Conservation (phyloP, 768 basidiomycete species). For the Calvatia gigantea region DNA sequence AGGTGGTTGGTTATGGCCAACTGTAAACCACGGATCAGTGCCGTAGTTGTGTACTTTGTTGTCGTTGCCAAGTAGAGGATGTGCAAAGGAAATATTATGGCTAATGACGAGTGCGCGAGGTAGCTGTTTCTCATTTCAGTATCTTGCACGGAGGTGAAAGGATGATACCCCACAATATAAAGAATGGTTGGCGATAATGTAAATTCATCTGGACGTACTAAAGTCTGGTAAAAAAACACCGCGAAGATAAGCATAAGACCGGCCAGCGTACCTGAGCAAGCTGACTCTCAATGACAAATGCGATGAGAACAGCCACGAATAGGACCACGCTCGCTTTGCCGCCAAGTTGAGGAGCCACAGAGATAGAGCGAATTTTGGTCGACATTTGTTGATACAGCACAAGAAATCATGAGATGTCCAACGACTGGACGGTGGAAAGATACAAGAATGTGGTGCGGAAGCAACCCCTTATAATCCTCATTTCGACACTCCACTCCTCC, state of each 20-base stretch:
- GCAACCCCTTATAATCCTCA: background rate
- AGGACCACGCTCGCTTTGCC: conserved; percentile 48
- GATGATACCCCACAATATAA: conserved; percentile 64
- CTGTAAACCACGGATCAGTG: conserved; percentile 50
- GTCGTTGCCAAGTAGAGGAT: conserved; percentile 57
- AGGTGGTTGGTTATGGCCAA: conserved; percentile 48
- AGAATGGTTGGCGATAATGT: conserved; percentile 83
- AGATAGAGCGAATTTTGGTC: conserved; percentile 17
- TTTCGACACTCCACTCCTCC: background rate
- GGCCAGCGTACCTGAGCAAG: conserved; percentile 61
- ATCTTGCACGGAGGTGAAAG: background rate
- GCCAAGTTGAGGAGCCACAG: conserved; percentile 34
- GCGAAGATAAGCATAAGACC: background rate
- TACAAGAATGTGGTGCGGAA: background rate
- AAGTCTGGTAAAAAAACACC: conserved; percentile 3
- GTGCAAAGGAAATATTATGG: conserved; percentile 80
- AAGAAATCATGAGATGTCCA: conserved; percentile 1
- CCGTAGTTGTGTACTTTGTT: conserved; percentile 41
- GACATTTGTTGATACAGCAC: conserved; percentile 20
- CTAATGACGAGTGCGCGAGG: conserved; percentile 80
- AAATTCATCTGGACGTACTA: conserved; percentile 80
- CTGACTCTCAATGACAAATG: conserved; percentile 77
- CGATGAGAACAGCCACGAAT: conserved; percentile 58
- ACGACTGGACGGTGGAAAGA: background rate
- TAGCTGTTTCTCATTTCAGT: conserved; percentile 48